These are phyloP conservation scores for Candida quercuum DNA, from an alignment of 805 yeast genomes.

Conservation along the genomic window DNA sequence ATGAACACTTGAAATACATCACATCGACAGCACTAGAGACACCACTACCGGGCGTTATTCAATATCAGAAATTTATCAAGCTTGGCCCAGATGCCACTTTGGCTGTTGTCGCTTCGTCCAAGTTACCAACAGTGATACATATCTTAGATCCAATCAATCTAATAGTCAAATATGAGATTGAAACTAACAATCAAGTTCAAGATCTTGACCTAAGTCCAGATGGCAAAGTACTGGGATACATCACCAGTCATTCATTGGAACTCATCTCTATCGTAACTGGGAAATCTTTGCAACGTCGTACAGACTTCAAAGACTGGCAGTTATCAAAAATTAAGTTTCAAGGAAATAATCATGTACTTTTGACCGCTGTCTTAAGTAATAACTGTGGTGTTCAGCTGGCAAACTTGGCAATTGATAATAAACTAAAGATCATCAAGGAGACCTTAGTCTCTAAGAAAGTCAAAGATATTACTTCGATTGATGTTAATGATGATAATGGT, in stretches of 20 bases:
- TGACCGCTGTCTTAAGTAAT: slow-evolving; percentile 10
- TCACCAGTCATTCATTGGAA: slow-evolving; percentile 51
- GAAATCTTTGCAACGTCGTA: slow-evolving; percentile 26
- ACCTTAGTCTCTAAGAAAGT: slow-evolving; percentile 17
- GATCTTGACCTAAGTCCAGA: slow-evolving; percentile 70
- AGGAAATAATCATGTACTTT: slow-evolving; percentile 14
- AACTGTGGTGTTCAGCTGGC: slow-evolving; percentile 13
- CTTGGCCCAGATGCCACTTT: slow-evolving; percentile 53
- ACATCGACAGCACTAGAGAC: slow-evolving; percentile 57
- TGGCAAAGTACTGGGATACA: slow-evolving; percentile 61
- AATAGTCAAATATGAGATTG: slow-evolving; percentile 50
- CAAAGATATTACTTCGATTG: slow-evolving; percentile 44
- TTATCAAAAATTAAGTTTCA: slow-evolving; percentile 32
- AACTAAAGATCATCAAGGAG: slow-evolving; percentile 14
- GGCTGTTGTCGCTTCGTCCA: slow-evolving; percentile 70
- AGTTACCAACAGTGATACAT: slow-evolving; percentile 59
- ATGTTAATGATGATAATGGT: slow-evolving; percentile 29
- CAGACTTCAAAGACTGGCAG: slow-evolving; percentile 28
- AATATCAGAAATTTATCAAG: slow-evolving; percentile 53
- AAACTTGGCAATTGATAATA: slow-evolving; percentile 13
- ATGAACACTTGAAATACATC: slow-evolving; percentile 63
- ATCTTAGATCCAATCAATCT: slow-evolving; percentile 55
- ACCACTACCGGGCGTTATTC: slow-evolving; percentile 26
- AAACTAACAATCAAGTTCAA: slow-evolving; percentile 50
- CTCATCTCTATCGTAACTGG: slow-evolving; percentile 37